Base-by-base conservation (phyloP, 495 filamentous ascomycete genomes). In the Geoglossum glabrum region DNA sequence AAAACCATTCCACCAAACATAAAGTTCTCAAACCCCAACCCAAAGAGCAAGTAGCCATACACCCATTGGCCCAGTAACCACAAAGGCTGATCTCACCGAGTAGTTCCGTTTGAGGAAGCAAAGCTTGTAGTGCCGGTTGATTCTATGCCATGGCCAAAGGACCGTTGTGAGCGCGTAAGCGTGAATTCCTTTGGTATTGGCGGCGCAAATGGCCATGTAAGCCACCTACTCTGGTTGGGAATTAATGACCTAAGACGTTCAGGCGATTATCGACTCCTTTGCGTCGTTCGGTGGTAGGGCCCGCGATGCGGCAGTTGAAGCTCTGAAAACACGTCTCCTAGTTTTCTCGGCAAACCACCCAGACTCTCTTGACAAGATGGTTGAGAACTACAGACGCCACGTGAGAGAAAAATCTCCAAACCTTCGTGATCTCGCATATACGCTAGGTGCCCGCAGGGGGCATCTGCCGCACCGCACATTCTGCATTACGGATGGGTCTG, bases 111-210 rank as follows among this genome's bases (percentile, higher is more conserved):
- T 34, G 11, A 34, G 11, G 11, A 34, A 34, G 4, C 5, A 11
- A 34, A 56, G 0, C 19, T 57, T 0, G 40, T 43, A 21, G 55
- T 63, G 21, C 23, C 43, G 0, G 59, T 47, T 9, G 43, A 57
- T 17, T 1, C 49, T 0, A 56, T 21, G 0, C 50, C 59, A 2
- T 65, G 64, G 64, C 64, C 64, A 3, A 27, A 1, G 5, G 45
- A 23, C 7, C 1, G 0, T 2, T 13, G 45, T 0, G 74, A 74
- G 19, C 70, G 80, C 36, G 75, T 70, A 0, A 81, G 76, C 38
- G 72, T 84, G 17, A 84, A 82, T 60, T 78, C 73, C 6, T 84
- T 81, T 54, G 80, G 81, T 0, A 81, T 78, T 60, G 81, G 80
- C 13, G 80, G 81, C 27, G 71, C 74, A 15, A 84, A 84, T 61